Conservation (phyloP, 176 grass and related monocot genomes). For the Paspalum vaginatum region DNA sequence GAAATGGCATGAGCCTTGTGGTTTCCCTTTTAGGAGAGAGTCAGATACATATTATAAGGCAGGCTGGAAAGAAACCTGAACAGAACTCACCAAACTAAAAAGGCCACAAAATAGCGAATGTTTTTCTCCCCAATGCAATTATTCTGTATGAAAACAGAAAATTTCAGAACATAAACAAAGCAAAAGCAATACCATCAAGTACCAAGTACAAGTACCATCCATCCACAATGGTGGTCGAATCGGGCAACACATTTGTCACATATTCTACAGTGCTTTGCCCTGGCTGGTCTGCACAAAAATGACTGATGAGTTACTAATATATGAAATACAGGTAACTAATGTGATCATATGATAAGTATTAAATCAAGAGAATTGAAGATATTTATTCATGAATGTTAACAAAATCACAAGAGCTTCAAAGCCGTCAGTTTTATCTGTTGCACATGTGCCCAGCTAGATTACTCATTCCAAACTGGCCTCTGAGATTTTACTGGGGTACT, state of each 20-base stretch:
- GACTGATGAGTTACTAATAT: constrained; percentile 44
- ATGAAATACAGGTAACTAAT: constrained; percentile 26
- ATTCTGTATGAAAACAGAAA: constrained; percentile 69
- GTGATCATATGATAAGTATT: not conserved
- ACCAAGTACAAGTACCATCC: constrained; percentile 73
- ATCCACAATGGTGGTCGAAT: constrained; percentile 99
- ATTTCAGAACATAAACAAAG: constrained; percentile 40
- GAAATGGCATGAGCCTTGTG: not conserved
- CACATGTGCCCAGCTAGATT: not conserved
- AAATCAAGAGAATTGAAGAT: not conserved
- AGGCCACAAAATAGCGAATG: constrained; percentile 90
- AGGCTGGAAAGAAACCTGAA: constrained; percentile 15
- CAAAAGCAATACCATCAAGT: constrained; percentile 27
- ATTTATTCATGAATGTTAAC: constrained; percentile 9
- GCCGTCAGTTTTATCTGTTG: constrained; percentile 21
- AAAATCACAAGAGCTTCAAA: constrained; percentile 28
- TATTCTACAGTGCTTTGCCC: constrained; percentile 97
- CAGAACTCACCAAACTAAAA: constrained; percentile 91
- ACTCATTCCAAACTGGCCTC: constrained; percentile 12
- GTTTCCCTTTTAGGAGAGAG: not conserved
- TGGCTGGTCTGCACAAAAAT: constrained; percentile 77
- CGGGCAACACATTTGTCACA: constrained; percentile 96
- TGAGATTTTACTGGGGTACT: constrained; percentile 10
- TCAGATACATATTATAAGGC: constrained; percentile 20
- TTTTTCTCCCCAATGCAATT: constrained; percentile 99